Evolutionary conservation across 495 filamentous ascomycete species (phyloP).

Genomic region (Hypoxylon fragiforme): DNA sequence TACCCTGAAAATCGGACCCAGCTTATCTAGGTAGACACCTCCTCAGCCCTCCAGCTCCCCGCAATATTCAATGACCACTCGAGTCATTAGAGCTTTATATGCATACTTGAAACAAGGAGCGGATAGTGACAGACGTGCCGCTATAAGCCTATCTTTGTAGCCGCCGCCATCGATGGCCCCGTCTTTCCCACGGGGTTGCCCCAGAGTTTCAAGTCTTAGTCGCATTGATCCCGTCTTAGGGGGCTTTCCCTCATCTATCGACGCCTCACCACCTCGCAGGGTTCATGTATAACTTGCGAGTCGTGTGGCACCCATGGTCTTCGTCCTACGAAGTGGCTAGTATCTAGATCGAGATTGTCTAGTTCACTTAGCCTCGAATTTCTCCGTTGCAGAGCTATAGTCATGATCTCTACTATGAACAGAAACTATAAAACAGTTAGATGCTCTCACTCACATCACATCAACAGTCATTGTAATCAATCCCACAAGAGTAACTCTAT

Average conservation of each 20-base stretch:
- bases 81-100: slow-evolving; percentile 23
- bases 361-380: background rate
- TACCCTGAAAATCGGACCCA: background rate
- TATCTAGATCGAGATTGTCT: slow-evolving; percentile 2
- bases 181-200: background rate
- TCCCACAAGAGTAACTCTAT: slow-evolving; percentile 17
- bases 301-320: slow-evolving; percentile 14
- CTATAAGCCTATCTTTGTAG: background rate
- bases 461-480: too few relatives aligned
- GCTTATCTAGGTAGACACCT: background rate
- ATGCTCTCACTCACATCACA: background rate
- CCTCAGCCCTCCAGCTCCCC: background rate
- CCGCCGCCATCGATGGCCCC: background rate
- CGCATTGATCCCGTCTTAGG: too few relatives aligned
- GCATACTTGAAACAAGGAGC: too few relatives aligned
- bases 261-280: slow-evolving; percentile 4
- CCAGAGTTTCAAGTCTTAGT: slow-evolving; percentile 20
- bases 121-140: slow-evolving; percentile 11
- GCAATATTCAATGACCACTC: background rate
- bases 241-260: too few relatives aligned
- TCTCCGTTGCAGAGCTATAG: background rate
- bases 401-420: slow-evolving; percentile 7
- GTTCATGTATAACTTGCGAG: slow-evolving; percentile 10
- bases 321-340: background rate
- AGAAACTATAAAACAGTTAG: slow-evolving; percentile 19